Base-by-base conservation (phyloP, 176 grass and related monocot genomes). In the Oryza nivara region DNA sequence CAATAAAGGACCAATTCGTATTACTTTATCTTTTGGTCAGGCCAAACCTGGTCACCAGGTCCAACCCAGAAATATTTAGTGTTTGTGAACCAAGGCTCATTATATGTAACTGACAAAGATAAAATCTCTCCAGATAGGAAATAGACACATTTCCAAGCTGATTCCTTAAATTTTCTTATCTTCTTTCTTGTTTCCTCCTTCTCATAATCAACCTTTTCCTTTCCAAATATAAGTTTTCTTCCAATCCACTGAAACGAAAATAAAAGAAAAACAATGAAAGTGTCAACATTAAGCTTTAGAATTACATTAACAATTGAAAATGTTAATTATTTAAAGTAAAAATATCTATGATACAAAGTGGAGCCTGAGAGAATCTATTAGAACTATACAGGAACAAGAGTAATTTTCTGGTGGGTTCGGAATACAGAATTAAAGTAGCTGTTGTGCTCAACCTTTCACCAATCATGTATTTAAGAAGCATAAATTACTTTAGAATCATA, bases 61-160 rank as follows among this genome's bases (percentile, higher is more conserved):
- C 93, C 93, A 28, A 95, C 74, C 94, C 94, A 96, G 73, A 91
- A 96, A 81, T 88, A 93, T 77, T 65, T 91, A 77, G 94, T 96
- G 67, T 91, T 96, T 65, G 84, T 93, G 84, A 96, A 93, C 94
- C 94, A 96, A 41, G 88, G 94, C 66, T 96, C 94, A n/a, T 96
- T 88, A 70, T 96, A 93, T 74, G 89, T 91, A 65, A 96, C 91
- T 30, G 86, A 89, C 73, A 96, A 68, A 89, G 94, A 52, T 78
- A 96, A 83, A 83, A 96, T 40, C 76, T 96, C 94, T 64, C 86
- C 94, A 43, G 94, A 96, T 61, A 96, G 91, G 80, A 93, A 97
- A 88, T 92, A 97, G 65, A 97, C 54, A 80, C 77, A 97, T 75
- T 97, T 97, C 94, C 94, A 97, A 81, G 94, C 87, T 16, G 91